Evolutionary conservation across 768 basidiomycete species (phyloP).

Genomic region (Kondoa malvinella): DNA sequence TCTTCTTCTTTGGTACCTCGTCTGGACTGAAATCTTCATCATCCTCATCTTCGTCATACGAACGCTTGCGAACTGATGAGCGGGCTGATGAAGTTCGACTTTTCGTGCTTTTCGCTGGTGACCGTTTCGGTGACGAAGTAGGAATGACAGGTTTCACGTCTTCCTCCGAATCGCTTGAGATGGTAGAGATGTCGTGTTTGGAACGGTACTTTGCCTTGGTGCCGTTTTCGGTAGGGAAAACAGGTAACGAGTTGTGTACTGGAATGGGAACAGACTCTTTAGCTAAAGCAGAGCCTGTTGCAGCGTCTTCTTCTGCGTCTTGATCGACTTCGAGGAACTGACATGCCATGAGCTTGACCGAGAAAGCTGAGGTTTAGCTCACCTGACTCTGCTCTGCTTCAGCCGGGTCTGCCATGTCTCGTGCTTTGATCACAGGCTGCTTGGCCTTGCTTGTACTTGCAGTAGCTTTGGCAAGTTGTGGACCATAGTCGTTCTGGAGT

Average conservation of each 20-base stretch:
- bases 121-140: not conserved
- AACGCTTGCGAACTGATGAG: not conserved
- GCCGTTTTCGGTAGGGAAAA: not conserved
- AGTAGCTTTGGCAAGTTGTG: not conserved
- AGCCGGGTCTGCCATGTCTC: not conserved
- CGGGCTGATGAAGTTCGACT: not conserved
- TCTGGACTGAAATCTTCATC: not conserved
- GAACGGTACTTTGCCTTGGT: not conserved
- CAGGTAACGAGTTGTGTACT: not conserved
- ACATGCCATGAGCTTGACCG: not conserved
- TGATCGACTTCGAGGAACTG: constrained; percentile 1
- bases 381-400: constrained; percentile 1
- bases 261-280: not conserved
- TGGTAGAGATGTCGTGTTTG: not conserved
- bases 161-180: constrained; percentile 4
- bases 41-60: not conserved
- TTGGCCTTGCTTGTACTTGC: not conserved
- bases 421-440: not conserved
- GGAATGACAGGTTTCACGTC: not conserved
- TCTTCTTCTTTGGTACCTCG: not conserved
- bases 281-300: not conserved
- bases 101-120: too few relatives aligned
- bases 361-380: not conserved
- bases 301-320: constrained; percentile 1
- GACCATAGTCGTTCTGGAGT: constrained; percentile 15